Base-by-base conservation (phyloP, 805 yeast species). In the Barnettozyma sucrosica region DNA sequence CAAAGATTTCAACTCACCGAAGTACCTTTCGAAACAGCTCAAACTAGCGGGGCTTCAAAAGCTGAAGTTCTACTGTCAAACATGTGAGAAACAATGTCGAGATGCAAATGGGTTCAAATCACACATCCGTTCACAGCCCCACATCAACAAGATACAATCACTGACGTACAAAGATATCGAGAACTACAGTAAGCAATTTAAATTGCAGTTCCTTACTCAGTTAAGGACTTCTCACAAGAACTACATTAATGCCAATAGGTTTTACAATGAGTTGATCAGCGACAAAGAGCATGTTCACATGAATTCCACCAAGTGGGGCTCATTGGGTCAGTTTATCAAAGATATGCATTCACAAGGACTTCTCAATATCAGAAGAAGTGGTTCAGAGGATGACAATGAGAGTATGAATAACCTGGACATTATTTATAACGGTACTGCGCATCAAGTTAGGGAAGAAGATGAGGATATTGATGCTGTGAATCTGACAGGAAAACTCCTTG, bases 31-130 rank as follows among this genome's bases (percentile, higher is more conserved):
- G 26, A 88, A 86, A 58, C 81, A 83, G 63, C 75, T 87, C 74
- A 87, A 86, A 66, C 80, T 88, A 23, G 72, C 78, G 42, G 98
- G 98, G 2, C 79, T 90, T 23, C 97, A 90, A 66, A 82, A 86
- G 59, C 76, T 93, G 45, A 74, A 80, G 51, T 92, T 80, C 74
- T 95, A 89, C 66, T 93, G 99, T 65, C 98, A 85, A 63, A 75
- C 88, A 3, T 93, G 99, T 60, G 79, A 76, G 61, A 89, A 92
- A 59, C 99, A 93, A 67, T 90, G 98, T 63, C 70, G 97, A 47
- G 99, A 95, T 63, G 95, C 86, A 52, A 92, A 93, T 66, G 99
- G 99, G 23, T 93, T 86, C 70, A 84, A 85, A 58, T 85, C 92
- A 58, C 99, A 93, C 64, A 74, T 83, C n/a, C 73, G 75, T 52